phyloP scores from a whole-genome alignment of 225 moss, liverwort and hornwort genomes.

The Rhytidiadelphus loreus region DNA sequence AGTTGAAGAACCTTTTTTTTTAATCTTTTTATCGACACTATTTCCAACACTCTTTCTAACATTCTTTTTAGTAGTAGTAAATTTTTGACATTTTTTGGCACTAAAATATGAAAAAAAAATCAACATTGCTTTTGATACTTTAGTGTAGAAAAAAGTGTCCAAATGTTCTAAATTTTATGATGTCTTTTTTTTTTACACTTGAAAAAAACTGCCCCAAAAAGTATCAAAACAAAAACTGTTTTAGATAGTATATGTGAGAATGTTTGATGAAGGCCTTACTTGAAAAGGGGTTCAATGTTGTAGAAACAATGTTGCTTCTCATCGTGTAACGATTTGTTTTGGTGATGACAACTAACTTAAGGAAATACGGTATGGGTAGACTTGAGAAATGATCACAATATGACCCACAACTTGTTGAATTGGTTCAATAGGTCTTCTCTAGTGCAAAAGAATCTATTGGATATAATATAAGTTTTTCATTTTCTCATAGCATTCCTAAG shows the following conservation, averaged over 20 bases:
- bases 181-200: no score
- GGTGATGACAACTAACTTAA: no score
- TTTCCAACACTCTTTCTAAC: neutral
- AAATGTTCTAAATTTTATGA: neutral
- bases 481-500: neutral
- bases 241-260: neutral
- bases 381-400: neutral
- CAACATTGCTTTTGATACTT: no score
- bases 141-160: rapidly evolving
- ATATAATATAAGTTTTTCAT: neutral
- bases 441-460: neutral
- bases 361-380: neutral
- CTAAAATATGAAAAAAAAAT: neutral
- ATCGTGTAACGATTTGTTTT: no score
- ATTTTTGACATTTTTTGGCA: neutral
- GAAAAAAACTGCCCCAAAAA: no score
- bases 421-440: neutral
- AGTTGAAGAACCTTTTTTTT: neutral
- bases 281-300: neutral
- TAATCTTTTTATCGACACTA: neutral
- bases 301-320: neutral
- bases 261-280: neutral
- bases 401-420: neutral
- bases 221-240: neutral
- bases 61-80: neutral